Base-by-base conservation (phyloP, 805 yeast species). In the Teunomyces gatunensis region DNA sequence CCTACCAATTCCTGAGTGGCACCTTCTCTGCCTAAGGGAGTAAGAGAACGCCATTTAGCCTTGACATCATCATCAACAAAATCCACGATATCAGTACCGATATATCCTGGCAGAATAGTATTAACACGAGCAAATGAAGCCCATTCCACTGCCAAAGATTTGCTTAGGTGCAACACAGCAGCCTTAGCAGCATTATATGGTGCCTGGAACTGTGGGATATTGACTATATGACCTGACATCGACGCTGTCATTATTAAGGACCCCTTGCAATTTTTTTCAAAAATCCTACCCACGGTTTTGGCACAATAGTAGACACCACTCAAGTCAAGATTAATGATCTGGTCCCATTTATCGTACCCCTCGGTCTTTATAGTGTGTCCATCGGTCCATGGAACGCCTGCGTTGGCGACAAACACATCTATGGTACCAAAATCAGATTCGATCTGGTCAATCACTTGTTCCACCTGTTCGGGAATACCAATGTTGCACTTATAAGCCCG, bases 371-470 rank as follows among this genome's bases (percentile, higher is more conserved):
- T 52, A 49, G 63, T 59, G 15, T 78, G 78, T 18, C 91, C 90
- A 6, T 50, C 56, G 9, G 46, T 42, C 56, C 56, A 53, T 9
- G 56, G 48, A 25, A 88, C 81, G 36, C 96, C 96, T 11, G 96
- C 96, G 64, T 89, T 89, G 57, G 95, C 95, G 41, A 89, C 94
- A 59, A 87, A 85, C 23, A 88, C 71, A 65, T 89, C 96, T 54
- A 89, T 81, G 51, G 80, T 80, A 47, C 92, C 94, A 63, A 89
- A 89, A 60, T 88, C 95, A 49, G 67, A 54, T 52, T 73, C 78
- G 51, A 83, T 80, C 63, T 74, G 75, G 33, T 59, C 63, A 44
- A 85, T 70, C 12, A 79, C 73, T 15, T 54, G 55, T 51, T 76
- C 77, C 42, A 85, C 88, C 9, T 63, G 72, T 15, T 69, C 75